phyloP scores from a whole-genome alignment of 2,329 filamentous ascomycete species.

The Fusarium nurragi region DNA sequence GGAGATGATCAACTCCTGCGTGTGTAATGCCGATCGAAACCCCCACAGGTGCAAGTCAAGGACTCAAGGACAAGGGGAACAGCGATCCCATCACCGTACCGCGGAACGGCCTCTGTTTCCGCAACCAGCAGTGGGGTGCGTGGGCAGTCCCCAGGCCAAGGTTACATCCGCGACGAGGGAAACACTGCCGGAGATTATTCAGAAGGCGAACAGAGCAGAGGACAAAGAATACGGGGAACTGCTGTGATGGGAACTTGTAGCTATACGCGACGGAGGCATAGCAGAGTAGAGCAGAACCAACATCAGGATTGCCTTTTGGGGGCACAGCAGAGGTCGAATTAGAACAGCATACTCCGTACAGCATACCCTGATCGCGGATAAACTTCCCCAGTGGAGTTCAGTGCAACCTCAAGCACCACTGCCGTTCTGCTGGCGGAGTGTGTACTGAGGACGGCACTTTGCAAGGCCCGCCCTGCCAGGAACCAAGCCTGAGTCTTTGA shows the following conservation, averaged over 20 bases:
- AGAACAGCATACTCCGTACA: not conserved
- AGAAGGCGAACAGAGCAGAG: not conserved
- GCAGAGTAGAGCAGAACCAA: not conserved
- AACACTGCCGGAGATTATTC: conserved; percentile 38
- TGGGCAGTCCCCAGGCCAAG: conserved; percentile 6
- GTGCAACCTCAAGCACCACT: conserved; percentile 3
- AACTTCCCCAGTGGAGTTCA: conserved; percentile 9
- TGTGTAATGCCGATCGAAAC: not conserved
- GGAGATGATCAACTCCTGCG: conserved; percentile 1
- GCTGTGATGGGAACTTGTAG: not conserved
- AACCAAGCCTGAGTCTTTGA: conserved; percentile 10
- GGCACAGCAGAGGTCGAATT: not conserved
- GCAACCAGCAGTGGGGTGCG: conserved; percentile 43
- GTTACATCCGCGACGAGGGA: conserved; percentile 27
- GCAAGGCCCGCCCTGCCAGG: conserved; percentile 16
- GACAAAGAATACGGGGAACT: not conserved
- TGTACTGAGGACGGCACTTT: conserved; percentile 19
- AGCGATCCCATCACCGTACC: conserved; percentile 18
- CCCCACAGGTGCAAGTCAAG: not conserved
- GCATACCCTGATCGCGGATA: not conserved
- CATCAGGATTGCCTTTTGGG: not conserved
- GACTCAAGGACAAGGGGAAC: not conserved
- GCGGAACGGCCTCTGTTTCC: conserved; percentile 33
- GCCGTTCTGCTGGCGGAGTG: conserved; percentile 25
- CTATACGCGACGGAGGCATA: not conserved